These are phyloP conservation scores for Eimeria praecox DNA, from an alignment of 169 alveolate species.

Conservation along the genomic window DNA sequence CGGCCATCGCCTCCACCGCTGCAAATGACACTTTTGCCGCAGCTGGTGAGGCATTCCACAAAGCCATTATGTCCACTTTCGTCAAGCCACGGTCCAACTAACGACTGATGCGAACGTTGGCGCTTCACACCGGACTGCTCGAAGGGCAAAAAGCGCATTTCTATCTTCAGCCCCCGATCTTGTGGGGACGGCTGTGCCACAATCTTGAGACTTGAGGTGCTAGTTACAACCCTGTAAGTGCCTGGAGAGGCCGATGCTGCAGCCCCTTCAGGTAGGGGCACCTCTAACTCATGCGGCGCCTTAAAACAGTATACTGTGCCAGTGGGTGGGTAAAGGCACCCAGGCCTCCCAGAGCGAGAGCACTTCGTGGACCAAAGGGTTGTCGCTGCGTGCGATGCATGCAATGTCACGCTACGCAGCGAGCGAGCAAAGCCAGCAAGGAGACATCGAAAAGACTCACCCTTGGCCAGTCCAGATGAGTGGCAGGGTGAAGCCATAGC, in stretches of 20 bases:
- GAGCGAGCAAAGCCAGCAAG: slow-evolving; percentile 51
- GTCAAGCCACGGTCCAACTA: slow-evolving; percentile 73
- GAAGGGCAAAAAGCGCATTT: slow-evolving; percentile 68
- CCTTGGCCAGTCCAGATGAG: slow-evolving; percentile 37
- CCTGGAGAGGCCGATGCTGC: slow-evolving; percentile 77
- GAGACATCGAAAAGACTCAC: slow-evolving; percentile 40
- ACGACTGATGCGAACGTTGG: slow-evolving; percentile 45
- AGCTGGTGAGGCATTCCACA: slow-evolving; percentile 77
- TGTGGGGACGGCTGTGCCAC: slow-evolving; percentile 67
- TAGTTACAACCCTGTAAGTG: slow-evolving; percentile 69
- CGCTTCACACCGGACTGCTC: slow-evolving; percentile 73
- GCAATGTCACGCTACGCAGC: slow-evolving; percentile 68
- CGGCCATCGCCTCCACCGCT: slow-evolving; percentile 83
- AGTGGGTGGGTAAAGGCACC: slow-evolving; percentile 73
- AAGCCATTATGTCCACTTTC: slow-evolving; percentile 80
- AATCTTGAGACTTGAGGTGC: slow-evolving; percentile 72
- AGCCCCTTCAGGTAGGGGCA: slow-evolving; percentile 74
- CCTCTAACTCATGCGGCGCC: slow-evolving; percentile 74
- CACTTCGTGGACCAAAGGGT: slow-evolving; percentile 60
- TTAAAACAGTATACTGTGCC: slow-evolving; percentile 66
- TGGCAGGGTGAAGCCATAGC: slow-evolving; percentile 23
- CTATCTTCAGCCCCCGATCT: slow-evolving; percentile 64
- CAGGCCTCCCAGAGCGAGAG: slow-evolving; percentile 48
- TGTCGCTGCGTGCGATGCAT: slow-evolving; percentile 67
- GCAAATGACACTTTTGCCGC: slow-evolving; percentile 75